These are phyloP conservation scores for Aspergillus avenaceus DNA, from an alignment of 495 filamentous ascomycete genomes.

Conservation along the genomic window DNA sequence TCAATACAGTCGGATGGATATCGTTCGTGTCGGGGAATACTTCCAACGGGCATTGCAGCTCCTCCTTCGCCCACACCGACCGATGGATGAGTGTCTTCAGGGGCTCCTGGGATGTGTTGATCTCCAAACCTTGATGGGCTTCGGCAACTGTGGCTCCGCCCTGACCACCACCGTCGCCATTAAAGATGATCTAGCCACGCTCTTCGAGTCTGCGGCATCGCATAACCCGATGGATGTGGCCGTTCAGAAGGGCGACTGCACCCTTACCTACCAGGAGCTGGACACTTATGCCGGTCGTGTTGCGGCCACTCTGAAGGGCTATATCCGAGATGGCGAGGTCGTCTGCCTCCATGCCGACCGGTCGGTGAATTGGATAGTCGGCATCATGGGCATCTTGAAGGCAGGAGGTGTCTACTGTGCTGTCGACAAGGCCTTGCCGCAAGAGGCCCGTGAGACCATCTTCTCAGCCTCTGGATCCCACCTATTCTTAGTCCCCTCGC, in stretches of 20 bases:
- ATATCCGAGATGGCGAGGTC: conserved; percentile 12
- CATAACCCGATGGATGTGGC: neutral
- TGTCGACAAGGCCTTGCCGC: conserved; percentile 15
- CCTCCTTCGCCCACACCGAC: too few relatives aligned
- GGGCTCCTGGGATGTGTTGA: too few relatives aligned
- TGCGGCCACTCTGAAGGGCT: neutral
- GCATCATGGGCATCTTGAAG: conserved; percentile 28
- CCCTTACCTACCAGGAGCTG: neutral
- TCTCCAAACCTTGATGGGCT: too few relatives aligned
- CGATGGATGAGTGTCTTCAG: too few relatives aligned
- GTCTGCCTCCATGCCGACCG: conserved; percentile 31
- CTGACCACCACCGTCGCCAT: too few relatives aligned
- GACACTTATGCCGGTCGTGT: neutral
- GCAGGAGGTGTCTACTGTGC: conserved; percentile 28
- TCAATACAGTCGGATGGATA: too few relatives aligned
- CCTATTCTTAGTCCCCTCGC: neutral
- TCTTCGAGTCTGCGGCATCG: neutral
- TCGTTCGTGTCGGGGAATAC: too few relatives aligned
- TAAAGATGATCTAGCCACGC: too few relatives aligned
- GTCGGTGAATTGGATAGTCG: conserved; percentile 34
- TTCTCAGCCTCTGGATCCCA: conserved; percentile 7
- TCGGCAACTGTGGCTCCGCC: too few relatives aligned
- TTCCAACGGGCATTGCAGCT: too few relatives aligned
- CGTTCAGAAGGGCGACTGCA: neutral
- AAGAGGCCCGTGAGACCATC: conserved; percentile 2